A percentile compares a stretch with the other conserved stretches of the same genome.
These are phyloP conservation scores for Cercospora sp. DNA, from an alignment of 2,329 filamentous ascomycete genomes.

Conservation along the genomic window DNA sequence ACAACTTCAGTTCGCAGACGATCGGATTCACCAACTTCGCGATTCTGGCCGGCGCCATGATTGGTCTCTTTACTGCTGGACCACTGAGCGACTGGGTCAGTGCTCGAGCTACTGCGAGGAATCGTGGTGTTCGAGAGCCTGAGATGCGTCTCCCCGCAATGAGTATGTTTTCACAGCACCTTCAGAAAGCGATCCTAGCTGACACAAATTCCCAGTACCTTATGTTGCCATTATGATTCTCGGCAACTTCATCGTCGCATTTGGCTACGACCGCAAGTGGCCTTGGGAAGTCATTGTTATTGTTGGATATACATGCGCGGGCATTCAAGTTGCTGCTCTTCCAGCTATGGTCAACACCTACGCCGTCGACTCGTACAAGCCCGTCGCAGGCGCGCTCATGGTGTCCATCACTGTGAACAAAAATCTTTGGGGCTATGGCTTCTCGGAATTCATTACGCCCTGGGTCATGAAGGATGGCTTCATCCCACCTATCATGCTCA, in stretches of 20 bases:
- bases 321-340: constrained; percentile 61
- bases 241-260: constrained; percentile 57
- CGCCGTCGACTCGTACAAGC: constrained; percentile 65
- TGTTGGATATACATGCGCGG: constrained; percentile 58
- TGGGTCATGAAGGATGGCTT: constrained; percentile 55
- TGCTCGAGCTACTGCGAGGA: constrained; percentile 53
- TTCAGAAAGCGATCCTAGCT: background rate
- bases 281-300: constrained; percentile 57
- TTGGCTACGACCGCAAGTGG: constrained; percentile 44
- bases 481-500: constrained; percentile 61
- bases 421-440: constrained; percentile 64
- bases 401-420: constrained; percentile 64
- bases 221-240: constrained; percentile 58
- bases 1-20: constrained; percentile 52
- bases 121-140: constrained; percentile 57
- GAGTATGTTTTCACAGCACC: constrained; percentile 26
- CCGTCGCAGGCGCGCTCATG: constrained; percentile 60
- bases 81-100: constrained; percentile 60
- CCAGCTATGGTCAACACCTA: constrained; percentile 61
- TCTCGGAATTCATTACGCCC: constrained; percentile 43
- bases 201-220: constrained; percentile 44
- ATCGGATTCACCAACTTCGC: constrained; percentile 62
- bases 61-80: constrained; percentile 57
- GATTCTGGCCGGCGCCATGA: constrained; percentile 54
- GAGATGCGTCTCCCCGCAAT: constrained; percentile 58